Base-by-base conservation (phyloP, 345 rosid species). In the Acer negundo region DNA sequence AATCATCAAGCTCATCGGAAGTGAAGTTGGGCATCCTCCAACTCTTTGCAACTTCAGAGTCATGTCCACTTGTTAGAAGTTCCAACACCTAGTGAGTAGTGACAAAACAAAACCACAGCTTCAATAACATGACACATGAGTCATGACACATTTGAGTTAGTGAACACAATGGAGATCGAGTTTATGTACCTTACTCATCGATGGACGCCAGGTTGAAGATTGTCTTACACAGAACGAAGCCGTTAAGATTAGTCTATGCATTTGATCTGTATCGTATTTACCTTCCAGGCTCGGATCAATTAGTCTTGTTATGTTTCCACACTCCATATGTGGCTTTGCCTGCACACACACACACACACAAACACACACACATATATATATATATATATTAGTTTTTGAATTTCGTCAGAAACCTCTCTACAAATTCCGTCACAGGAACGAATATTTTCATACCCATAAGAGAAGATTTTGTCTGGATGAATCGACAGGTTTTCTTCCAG, bases 321-420 rank as follows among this genome's bases (percentile, higher is more conserved):
- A 84, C 80, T 95, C 99, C 93, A 91, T 86, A 16, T 89, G 78
- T n/a, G 94, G 96, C 81, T 86, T 95, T 77, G 97, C 96, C 99
- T 95, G 64, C 70, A 77, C 20, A 62, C 44, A 28, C 2, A 26
- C 26, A 24, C 26, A 24, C 26, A 24, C 44, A 28, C 2, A 26
- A 0, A 24, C 26, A 24, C 26, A 24, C 26, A 24, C 1, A 24
- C 2, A 26, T 26, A 26, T 26, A 26, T 26, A 26, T 26, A 26
- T 26, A 26, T 26, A 26, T 1, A 24, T 1, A 42, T 75, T 10
- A 62, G 24, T 4, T 42, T 16, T 56, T 56, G 19, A 12, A 49
- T 13, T 11, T 49, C 5, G 55, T 49, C 4, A 12, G 6, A 49
- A 4, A 49, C 55, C 55, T 49, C 55, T 49, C 16, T 49, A 13